phyloP scores from a whole-genome alignment of 2,329 filamentous ascomycete genomes.

The Thielaviopsis euricoi region DNA sequence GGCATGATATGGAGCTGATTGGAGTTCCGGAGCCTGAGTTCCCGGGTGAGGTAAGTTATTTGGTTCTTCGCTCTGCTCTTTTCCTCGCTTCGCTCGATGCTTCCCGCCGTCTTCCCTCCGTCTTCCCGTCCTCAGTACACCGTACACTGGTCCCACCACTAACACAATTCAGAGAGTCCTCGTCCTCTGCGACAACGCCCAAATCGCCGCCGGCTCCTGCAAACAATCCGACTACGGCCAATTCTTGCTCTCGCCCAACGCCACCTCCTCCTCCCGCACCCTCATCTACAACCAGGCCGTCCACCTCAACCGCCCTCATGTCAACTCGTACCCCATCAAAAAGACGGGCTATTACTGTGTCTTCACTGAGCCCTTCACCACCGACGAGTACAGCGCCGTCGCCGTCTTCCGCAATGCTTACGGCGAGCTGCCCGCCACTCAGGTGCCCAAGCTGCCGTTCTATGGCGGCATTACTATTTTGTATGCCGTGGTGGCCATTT shows the following conservation, averaged over 20 bases:
- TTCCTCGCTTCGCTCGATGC: background rate
- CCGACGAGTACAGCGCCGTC: constrained; percentile 57
- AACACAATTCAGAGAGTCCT: constrained; percentile 20
- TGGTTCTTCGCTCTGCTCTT: too few species aligned
- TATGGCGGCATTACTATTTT: constrained; percentile 89
- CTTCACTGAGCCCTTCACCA: constrained; percentile 54
- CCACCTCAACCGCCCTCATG: constrained; percentile 57
- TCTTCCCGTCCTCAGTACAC: too few species aligned
- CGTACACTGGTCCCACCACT: too few species aligned
- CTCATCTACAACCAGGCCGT: constrained; percentile 66
- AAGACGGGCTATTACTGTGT: constrained; percentile 96
- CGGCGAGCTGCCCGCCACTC: constrained; percentile 83
- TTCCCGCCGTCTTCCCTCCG: too few species aligned
- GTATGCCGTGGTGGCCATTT: constrained; percentile 71
- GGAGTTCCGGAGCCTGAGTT: constrained; percentile 46
- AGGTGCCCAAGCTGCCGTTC: constrained; percentile 94
- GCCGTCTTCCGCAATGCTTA: constrained; percentile 93
- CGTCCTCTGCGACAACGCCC: constrained; percentile 57
- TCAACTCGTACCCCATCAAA: constrained; percentile 68
- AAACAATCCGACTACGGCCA: constrained; percentile 62
- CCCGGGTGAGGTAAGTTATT: constrained; percentile 34
- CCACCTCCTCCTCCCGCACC: constrained; percentile 51
- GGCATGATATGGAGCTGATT: constrained; percentile 67
- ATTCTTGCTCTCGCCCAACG: constrained; percentile 68
- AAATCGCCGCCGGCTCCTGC: constrained; percentile 54